phyloP scores from a whole-genome alignment of 352 stramenopile genomes.

The Globisporangium megalacanthum region DNA sequence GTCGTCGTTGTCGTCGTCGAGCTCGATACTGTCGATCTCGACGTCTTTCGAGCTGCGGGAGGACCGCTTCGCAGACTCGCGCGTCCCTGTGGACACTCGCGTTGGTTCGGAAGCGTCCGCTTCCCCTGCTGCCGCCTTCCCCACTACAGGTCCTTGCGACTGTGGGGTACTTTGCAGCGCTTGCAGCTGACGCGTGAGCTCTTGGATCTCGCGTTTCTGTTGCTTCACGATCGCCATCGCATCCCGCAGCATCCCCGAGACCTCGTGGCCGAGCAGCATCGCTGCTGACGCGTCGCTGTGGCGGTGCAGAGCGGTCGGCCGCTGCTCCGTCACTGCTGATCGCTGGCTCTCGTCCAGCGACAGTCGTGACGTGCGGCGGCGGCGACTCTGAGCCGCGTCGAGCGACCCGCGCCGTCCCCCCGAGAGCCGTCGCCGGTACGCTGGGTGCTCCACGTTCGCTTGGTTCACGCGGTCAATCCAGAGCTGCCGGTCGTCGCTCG shows the following conservation, averaged over 20 bases:
- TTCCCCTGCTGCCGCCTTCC: background rate
- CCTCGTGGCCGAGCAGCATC: conserved; percentile 28
- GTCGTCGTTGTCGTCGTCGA: background rate
- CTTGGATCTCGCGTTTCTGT: conserved; percentile 68
- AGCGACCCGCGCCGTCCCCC: conserved; percentile 16
- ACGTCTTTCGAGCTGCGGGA: background rate
- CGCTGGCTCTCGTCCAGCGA: conserved; percentile 12
- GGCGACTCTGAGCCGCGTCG: conserved; percentile 20
- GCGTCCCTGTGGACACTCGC: background rate
- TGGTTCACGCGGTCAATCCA: conserved; percentile 54
- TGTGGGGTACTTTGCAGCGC: conserved; percentile 7
- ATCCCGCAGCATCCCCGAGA: conserved; percentile 59
- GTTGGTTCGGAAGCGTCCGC: background rate
- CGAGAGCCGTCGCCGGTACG: conserved; percentile 4
- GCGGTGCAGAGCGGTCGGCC: background rate
- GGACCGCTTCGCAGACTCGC: background rate
- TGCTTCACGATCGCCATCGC: conserved; percentile 59
- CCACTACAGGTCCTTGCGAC: background rate
- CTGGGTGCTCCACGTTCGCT: conserved; percentile 18
- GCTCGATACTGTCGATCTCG: conserved; percentile 2
- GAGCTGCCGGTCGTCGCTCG: conserved; percentile 32
- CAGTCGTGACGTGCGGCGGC: conserved; percentile 12
- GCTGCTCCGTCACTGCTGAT: conserved; percentile 12
- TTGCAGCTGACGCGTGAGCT: conserved; percentile 34
- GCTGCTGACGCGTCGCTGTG: conserved; percentile 21